These are phyloP conservation scores for Durotheca rogersii DNA, from an alignment of 495 filamentous ascomycete species.

Conservation along the genomic window DNA sequence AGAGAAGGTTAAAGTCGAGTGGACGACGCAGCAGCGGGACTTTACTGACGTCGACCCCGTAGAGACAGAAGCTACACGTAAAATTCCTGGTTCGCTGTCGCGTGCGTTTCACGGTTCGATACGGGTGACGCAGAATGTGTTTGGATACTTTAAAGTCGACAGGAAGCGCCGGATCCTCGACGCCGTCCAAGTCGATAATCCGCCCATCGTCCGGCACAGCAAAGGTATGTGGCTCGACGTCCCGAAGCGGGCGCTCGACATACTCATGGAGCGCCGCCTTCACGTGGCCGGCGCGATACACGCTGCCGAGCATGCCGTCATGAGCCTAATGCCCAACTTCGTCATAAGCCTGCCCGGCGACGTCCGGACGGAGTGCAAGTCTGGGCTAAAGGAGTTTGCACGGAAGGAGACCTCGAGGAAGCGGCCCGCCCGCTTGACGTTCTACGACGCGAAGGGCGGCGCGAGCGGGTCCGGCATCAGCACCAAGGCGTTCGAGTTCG, in stretches of 20 bases:
- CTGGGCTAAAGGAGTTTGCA: constrained; percentile 73
- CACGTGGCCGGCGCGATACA: constrained; percentile 91
- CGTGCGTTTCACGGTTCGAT: constrained; percentile 84
- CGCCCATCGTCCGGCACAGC: constrained; percentile 76
- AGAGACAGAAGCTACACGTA: constrained; percentile 80
- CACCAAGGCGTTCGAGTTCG: constrained; percentile 89
- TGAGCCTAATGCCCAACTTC: constrained; percentile 84
- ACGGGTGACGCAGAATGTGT: constrained; percentile 79
- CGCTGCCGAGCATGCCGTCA: constrained; percentile 87
- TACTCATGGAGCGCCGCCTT: constrained; percentile 67
- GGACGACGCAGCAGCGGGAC: constrained; percentile 91
- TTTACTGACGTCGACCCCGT: constrained; percentile 91
- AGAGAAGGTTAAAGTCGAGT: constrained; percentile 85
- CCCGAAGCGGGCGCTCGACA: constrained; percentile 72
- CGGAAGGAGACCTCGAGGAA: constrained; percentile 63
- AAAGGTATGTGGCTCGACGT: constrained; percentile 98
- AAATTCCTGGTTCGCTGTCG: constrained; percentile 48
- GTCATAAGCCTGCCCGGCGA: constrained; percentile 82
- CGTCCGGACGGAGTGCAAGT: constrained; percentile 92
- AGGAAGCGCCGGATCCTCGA: constrained; percentile 81
- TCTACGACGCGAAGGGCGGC: constrained; percentile 93
- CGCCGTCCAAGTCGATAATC: constrained; percentile 89
- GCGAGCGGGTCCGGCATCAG: constrained; percentile 80
- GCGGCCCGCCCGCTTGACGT: constrained; percentile 83
- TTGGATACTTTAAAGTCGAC: constrained; percentile 96